Base-by-base conservation (phyloP, 257 asterid genomes). In the Rhazya stricta region DNA sequence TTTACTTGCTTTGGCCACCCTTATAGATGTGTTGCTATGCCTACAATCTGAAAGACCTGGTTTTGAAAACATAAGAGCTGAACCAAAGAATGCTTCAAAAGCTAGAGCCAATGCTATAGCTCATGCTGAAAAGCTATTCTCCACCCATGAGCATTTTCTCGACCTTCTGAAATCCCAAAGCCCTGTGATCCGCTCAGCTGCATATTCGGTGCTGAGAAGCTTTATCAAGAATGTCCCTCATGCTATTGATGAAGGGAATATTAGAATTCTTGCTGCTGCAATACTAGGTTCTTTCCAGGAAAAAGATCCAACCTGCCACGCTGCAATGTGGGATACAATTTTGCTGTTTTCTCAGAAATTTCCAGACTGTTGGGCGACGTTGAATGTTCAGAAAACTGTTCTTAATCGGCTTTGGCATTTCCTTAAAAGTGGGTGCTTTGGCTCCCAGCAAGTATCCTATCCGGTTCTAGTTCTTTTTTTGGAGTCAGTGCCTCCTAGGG, bases 381-480 rank as follows among this genome's bases (percentile, higher is more conserved):
- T 91, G 80, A 95, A 91, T 86, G 87, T 89, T 77, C 97, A 91
- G 54, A 92, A 91, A 91, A 85, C 84, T 61, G 76, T 93, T 77
- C 65, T 92, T 42, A 85, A 80, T 82, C 87, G 90, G 39, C 81
- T 95, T 76, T 95, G 90, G 87, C 83, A 83, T 80, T 95, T 95
- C 86, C 96, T 95, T 45, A 93, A 81, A 78, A 88, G 86, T 83
- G 99, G 99, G 42, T 95, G 99, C 82, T 92, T 87, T 88, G 99
- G 99, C 85, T 95, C 99, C 78, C 97, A 91, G 79, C 91, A 88
- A 88, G 88, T 89, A 81, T 95, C 99, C 37, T 95, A 95, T 84
- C 98, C 99, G 23, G 89, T 91, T 67, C 81, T 95, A 71, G 81
- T 92, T 81, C 81, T 86, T 69, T 89, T 95, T 84, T 84, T 95